These are phyloP conservation scores for Porcisia hertigi DNA, from an alignment of 208 protist genomes.

Conservation along the genomic window DNA sequence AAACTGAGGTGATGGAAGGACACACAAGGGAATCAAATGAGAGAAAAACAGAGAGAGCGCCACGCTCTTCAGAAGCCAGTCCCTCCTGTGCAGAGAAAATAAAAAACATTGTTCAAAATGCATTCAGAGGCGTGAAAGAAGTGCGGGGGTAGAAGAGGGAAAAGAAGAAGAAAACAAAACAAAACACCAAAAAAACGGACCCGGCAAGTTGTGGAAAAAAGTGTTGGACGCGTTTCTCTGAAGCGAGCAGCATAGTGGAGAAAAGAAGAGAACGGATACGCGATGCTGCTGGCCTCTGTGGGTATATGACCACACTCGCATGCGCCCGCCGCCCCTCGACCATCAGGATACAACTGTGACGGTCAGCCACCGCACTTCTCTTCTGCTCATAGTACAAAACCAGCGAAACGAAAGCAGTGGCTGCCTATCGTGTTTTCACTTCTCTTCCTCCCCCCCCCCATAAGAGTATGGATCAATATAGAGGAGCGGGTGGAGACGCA, in stretches of 20 bases:
- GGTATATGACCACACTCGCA: neutral
- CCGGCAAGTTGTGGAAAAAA: no score
- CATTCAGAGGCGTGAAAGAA: neutral
- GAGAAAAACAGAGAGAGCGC: no score
- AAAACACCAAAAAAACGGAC: no score
- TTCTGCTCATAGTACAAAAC: neutral
- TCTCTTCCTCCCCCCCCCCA: neutral
- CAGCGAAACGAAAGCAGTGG: neutral
- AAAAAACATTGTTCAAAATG: no score
- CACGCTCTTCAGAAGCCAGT: no score
- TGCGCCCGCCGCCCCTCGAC: no score
- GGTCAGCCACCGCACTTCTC: neutral
- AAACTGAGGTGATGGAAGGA: no score
- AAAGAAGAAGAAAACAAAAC: neutral
- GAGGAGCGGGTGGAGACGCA: neutral
- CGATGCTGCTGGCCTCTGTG: neutral
- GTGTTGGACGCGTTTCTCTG: no score
- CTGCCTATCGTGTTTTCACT: neutral
- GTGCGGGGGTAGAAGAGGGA: neutral
- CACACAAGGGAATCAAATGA: no score
- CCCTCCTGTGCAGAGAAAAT: no score
- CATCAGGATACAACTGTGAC: neutral
- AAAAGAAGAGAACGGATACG: neutral
- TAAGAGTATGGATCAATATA: neutral
- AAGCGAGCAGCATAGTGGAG: neutral